Evolutionary conservation across 2,329 filamentous ascomycete genomes (phyloP), one percentile per base, ranked within the genome.

Genomic region (Alternaria alternata): DNA sequence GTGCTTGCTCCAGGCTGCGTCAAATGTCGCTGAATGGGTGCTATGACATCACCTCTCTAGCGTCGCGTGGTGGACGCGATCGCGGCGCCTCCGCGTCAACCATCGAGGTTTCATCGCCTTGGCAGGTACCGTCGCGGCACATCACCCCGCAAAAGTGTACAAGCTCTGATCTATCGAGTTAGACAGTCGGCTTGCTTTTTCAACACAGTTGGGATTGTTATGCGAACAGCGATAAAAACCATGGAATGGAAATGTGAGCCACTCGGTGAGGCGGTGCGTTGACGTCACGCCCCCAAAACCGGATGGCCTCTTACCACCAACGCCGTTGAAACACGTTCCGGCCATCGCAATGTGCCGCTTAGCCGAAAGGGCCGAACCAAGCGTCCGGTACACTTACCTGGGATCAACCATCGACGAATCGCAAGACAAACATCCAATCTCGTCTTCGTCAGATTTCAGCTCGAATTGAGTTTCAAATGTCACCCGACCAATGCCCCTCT

Each of bases 21-120:
- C n/a, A 16, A 39, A 32, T 3, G 39, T 49, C 46, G 20, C 28
- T 18, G 57, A 39, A 38, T 34, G 34, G 20, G 18, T 51, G 53
- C 12, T 32, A 63, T 64, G 63, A 68, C 62, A 61, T 66, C 65
- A 64, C 39, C 11, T n/a, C 42, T 38, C 26, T 63, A 59, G 48
- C 54, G 39, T 24, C 60, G 59, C 51, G 55, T 57, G 39, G 49
- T 51, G 28, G n/a, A 24, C 57, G 38, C 44, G 51, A 57, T 52
- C 47, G 18, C 28, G 32, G 46, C 32, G 52, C 34, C 34, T 48
- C 51, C 54, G 34, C 41, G 44, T 38, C 54, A 24, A 42, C 22
- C 49, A 41, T 41, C 38, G 38, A 22, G n/a, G 7, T 12, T 36
- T 36, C 42, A 61, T 54, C 56, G 42, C 41, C 65, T 67, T 67